These are phyloP conservation scores for Purpureocillium takamizusanense DNA, from an alignment of 2,329 filamentous ascomycete genomes.

Conservation along the genomic window DNA sequence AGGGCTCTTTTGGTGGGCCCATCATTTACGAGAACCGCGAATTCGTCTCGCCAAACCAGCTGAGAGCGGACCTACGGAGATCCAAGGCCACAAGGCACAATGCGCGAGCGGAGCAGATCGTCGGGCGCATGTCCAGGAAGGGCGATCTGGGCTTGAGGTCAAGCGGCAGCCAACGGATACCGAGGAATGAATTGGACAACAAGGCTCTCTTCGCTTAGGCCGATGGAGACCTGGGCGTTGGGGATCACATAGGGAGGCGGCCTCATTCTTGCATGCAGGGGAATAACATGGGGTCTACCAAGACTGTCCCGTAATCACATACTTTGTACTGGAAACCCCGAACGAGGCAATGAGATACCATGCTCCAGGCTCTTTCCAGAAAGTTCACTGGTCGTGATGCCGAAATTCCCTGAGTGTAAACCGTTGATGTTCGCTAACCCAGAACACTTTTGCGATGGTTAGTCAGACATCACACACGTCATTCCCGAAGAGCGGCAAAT, in stretches of 20 bases:
- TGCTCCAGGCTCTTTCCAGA: too few relatives aligned
- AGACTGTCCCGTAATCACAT: too few relatives aligned
- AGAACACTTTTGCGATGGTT: too few relatives aligned
- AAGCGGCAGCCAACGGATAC: slow-evolving; percentile 51
- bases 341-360: too few relatives aligned
- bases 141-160: slow-evolving; percentile 67
- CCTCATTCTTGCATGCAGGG: too few relatives aligned
- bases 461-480: neutral
- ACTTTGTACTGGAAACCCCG: too few relatives aligned
- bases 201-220: slow-evolving; percentile 62
- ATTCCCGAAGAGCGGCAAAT: neutral
- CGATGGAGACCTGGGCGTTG: neutral
- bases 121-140: slow-evolving; percentile 66
- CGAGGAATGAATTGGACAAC: slow-evolving; percentile 65
- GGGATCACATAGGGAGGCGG: neutral
- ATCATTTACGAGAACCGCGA: slow-evolving; percentile 98
- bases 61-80: slow-evolving; percentile 70
- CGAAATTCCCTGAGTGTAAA: too few relatives aligned
- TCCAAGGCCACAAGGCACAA: slow-evolving; percentile 73
- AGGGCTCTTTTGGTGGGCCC: slow-evolving; percentile 89
- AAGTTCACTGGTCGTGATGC: too few relatives aligned
- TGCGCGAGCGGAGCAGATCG: slow-evolving; percentile 61
- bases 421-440: too few relatives aligned
- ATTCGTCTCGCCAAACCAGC: slow-evolving; percentile 93
- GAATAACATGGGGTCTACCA: too few relatives aligned